Conservation (phyloP, 148 eudicot species). For the Silene latifolia region DNA sequence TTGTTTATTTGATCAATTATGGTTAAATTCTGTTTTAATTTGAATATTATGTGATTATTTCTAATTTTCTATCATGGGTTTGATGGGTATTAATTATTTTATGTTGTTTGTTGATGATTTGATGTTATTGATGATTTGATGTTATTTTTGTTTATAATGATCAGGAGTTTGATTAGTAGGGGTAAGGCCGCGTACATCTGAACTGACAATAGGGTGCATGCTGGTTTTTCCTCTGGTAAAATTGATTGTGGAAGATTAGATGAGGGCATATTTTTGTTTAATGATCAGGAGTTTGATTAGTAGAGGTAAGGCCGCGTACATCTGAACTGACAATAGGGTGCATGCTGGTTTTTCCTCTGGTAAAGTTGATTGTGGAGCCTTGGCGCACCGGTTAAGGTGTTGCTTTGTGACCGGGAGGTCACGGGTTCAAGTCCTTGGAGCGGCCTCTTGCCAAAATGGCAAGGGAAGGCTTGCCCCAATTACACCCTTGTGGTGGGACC, state of each 20-base stretch:
- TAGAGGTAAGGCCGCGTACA: slow-evolving; percentile 1
- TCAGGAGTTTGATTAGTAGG: background rate
- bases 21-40: background rate
- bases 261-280: background rate
- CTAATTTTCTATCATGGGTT: background rate
- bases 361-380: too few species aligned
- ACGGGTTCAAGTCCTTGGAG: too few species aligned
- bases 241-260: background rate
- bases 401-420: too few species aligned
- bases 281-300: background rate
- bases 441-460: too few species aligned
- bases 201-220: background rate
- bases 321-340: background rate
- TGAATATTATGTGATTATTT: background rate
- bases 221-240: too few species aligned
- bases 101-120: slow-evolving; percentile 3
- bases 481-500: too few species aligned
- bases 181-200: slow-evolving; percentile 1
- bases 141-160: background rate
- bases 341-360: too few species aligned
- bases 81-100: background rate
- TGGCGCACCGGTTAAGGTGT: too few species aligned
- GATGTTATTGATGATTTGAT: background rate
- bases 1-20: background rate
- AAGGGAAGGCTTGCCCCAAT: too few species aligned